Percentiles rank a stretch among this genome's conserved stretches.
These are phyloP conservation scores for Alternaria longipes DNA, from an alignment of 2,329 filamentous ascomycete species.

Conservation along the genomic window DNA sequence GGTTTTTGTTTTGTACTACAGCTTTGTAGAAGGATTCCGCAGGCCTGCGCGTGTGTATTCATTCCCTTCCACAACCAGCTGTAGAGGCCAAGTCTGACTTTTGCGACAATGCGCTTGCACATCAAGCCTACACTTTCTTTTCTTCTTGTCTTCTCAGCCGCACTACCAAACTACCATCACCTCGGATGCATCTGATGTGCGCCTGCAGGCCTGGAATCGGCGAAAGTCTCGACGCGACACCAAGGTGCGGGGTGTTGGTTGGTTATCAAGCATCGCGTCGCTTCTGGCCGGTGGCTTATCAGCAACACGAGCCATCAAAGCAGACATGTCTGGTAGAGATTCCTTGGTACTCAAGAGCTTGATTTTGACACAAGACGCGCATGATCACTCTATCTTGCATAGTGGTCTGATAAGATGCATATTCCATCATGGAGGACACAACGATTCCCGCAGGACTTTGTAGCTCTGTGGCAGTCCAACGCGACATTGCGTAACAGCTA, in stretches of 20 bases:
- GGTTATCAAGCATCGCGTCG: conserved; percentile 4
- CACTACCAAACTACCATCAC: not conserved
- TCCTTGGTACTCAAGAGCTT: conserved; percentile 10
- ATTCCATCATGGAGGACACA: conserved; percentile 9
- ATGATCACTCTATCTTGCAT: conserved; percentile 15
- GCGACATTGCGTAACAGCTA: conserved; percentile 4
- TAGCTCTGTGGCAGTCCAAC: conserved; percentile 1
- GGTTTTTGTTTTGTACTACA: too few species aligned
- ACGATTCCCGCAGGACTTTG: conserved; percentile 17
- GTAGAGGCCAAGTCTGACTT: not conserved
- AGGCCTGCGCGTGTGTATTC: too few species aligned
- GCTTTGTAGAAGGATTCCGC: too few species aligned
- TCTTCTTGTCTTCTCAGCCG: not conserved
- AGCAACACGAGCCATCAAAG: not conserved
- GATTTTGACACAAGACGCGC: conserved; percentile 11
- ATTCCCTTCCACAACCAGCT: too few species aligned
- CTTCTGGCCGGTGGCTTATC: not conserved
- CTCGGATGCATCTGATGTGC: not conserved
- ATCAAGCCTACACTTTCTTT: not conserved
- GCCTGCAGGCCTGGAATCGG: not conserved
- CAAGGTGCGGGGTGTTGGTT: conserved; percentile 7
- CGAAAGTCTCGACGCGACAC: not conserved
- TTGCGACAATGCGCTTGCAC: not conserved
- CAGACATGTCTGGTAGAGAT: not conserved
- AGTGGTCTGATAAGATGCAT: conserved; percentile 6